Base-by-base conservation (phyloP, 495 filamentous ascomycete species). In the Talaromyces proteolyticus region DNA sequence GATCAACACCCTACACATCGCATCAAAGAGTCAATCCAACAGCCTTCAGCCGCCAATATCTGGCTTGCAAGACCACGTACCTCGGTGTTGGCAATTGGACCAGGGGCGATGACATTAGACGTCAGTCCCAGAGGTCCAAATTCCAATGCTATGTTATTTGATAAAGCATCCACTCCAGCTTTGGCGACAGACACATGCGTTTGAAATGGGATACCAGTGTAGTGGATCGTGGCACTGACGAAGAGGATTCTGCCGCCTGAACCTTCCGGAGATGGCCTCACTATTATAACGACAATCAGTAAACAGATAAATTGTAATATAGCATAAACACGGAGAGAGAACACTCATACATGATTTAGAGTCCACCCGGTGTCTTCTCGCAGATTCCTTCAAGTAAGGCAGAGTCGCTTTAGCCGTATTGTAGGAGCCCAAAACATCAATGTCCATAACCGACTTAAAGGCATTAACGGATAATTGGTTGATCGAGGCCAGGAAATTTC, bases 401-500 rank as follows among this genome's bases (percentile, higher is more conserved):
- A 96, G 66, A 0, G 88, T 90, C 2, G 93, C 92, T 70, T 98
- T 98, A 55, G 95, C 75, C 6, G 89, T 96, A 67, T 97, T 94
- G 66, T 86, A 98, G 4, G 88, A 93, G 22, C 93, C 93, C 22
- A 96, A 65, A 1, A 95, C 84, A 62, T 98, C 93, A 58, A 98
- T 98, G 41, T 98, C 93, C 54, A 98, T 91, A 37, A 98, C 93
- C 0, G 88, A 75, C 65, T 91, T 95, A 80, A 98, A 96, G 16
- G 88, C 93, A 61, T 96, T 96, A 40, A 85, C 67, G 2, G 80
- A 86, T 3, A 96, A 77, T 51, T 85, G 85, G 19, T 83, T 72
- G 56, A 97, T 88, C 1, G 92, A 86, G 5, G 92, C 86, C 19
- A 98, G 78, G 75, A 98, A 98, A 67, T 98, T 98, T 26, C 93